Evolutionary conservation across 2,329 filamentous ascomycete genomes (phyloP), one percentile per base, ranked within the genome.

Genomic region (Penicillium aurantiogriseum): DNA sequence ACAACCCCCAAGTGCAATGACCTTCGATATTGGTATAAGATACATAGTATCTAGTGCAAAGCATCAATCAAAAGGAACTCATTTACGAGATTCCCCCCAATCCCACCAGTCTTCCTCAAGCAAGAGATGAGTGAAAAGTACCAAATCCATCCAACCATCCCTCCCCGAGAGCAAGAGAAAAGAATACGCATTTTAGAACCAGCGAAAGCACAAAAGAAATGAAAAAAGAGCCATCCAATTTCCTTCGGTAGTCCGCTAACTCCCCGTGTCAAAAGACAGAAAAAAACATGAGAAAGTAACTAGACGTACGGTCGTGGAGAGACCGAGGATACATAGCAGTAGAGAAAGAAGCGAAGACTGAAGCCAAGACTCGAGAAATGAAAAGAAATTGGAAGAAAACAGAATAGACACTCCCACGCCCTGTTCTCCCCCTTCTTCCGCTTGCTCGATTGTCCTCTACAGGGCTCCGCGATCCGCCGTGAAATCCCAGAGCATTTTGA

Each of bases 401-500:
- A 35, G 46, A 49, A 55, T 69, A 19, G 8, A 42, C n/a, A 33
- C 39, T 43, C 21, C 42, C 27, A 17, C 27, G 27, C 39, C 39
- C 27, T 38, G 4, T 56, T 19, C 36, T 47, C 27, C 15, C 25
- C 17, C 44, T 9, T 11, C 5, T 38, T 35, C 13, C 13, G 21
- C 31, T 50, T 36, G 21, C 29, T 54, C 35, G n/a, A 2, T 25
- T 3, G 13, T 52, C 21, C 25, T 17, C 56, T 63, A 78, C 59
- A 75, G 59, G 54, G 69, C 74, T 29, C 75, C 75, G 64, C 78
- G 79, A 48, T 79, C 76, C 52, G 72, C 73, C 42, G 85, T 85
- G 72, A 94, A 95, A 60, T 97, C 93, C 93, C 93, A 97, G 59
- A 99, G 87, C 86, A 91, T 92, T 76, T 94, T 95, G 72, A 94